These are phyloP conservation scores for Meripilus lineatus DNA, from an alignment of 1,284 basidiomycete genomes.

Conservation along the genomic window DNA sequence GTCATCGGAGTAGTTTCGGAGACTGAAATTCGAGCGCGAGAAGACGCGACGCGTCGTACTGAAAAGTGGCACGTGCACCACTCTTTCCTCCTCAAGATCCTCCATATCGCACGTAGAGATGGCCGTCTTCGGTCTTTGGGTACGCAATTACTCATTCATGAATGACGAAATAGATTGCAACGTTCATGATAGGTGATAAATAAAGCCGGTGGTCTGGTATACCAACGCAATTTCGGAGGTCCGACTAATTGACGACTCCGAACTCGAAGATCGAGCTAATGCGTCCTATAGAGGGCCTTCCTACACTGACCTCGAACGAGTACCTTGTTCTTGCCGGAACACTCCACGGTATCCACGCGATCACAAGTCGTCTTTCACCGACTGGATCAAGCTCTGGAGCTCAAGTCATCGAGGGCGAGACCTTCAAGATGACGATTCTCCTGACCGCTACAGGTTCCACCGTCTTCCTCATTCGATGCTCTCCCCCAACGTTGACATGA, in stretches of 20 bases:
- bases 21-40: conserved; percentile 14
- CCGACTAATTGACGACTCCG: conserved; percentile 17
- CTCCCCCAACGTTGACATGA: not conserved
- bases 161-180: conserved; percentile 5
- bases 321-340: conserved; percentile 97
- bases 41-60: conserved; percentile 13
- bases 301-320: conserved; percentile 90
- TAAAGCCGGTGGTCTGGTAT: conserved; percentile 97
- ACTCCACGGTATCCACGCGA: conserved; percentile 96
- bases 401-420: conserved; percentile 92
- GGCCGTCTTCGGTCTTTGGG: conserved; percentile 82
- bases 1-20: conserved; percentile 1
- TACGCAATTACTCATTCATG: conserved; percentile 24
- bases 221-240: conserved; percentile 90
- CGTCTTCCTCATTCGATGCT: too few relatives aligned
- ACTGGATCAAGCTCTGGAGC: conserved; percentile 80
- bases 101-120: conserved; percentile 25
- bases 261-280: conserved; percentile 13
- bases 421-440: conserved; percentile 86
- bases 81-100: conserved; percentile 5
- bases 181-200: conserved; percentile 76
- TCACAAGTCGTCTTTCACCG: conserved; percentile 89
- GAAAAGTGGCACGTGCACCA: conserved; percentile 20
- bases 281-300: conserved; percentile 67
- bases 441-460: conserved; percentile 93